Evolutionary conservation across 257 asterid species (phyloP).

Genomic region (Linderniella brevidens): DNA sequence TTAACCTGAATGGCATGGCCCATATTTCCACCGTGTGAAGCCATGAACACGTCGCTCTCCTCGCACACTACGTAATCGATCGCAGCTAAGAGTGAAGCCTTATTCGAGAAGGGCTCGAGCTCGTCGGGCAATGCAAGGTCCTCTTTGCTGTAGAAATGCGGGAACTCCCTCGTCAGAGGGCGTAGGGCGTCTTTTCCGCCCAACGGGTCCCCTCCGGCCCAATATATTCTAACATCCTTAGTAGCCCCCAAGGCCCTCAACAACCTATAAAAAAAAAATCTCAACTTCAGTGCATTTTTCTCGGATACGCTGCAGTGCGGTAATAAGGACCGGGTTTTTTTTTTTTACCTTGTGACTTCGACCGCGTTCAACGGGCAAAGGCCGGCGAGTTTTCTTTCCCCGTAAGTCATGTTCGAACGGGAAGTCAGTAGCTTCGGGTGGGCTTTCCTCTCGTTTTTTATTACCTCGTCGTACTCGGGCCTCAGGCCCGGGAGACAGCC

Average conservation of each 20-base stretch:
- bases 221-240: conserved; percentile 45
- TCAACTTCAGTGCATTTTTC: too few species aligned
- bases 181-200: conserved; percentile 72
- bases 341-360: conserved; percentile 51
- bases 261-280: conserved; percentile 25
- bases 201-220: conserved; percentile 91
- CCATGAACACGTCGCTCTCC: conserved; percentile 88
- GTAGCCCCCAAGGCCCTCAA: conserved; percentile 89
- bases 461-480: conserved; percentile 49
- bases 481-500: conserved; percentile 90
- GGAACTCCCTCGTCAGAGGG: conserved; percentile 51
- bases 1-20: conserved; percentile 89
- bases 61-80: conserved; percentile 74
- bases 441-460: conserved; percentile 45
- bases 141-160: conserved; percentile 69
- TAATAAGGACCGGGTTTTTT: too few species aligned
- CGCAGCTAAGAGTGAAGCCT: conserved; percentile 80
- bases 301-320: too few species aligned
- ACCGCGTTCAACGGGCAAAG: conserved; percentile 82
- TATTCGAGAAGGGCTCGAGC: conserved; percentile 60
- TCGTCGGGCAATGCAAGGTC: conserved; percentile 70
- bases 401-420: conserved; percentile 71
- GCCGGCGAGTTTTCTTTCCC: conserved; percentile 65
- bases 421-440: conserved; percentile 81
- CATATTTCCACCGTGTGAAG: conserved; percentile 97